phyloP scores from a whole-genome alignment of 2,329 filamentous ascomycete genomes.

The Mycogone perniciosa region DNA sequence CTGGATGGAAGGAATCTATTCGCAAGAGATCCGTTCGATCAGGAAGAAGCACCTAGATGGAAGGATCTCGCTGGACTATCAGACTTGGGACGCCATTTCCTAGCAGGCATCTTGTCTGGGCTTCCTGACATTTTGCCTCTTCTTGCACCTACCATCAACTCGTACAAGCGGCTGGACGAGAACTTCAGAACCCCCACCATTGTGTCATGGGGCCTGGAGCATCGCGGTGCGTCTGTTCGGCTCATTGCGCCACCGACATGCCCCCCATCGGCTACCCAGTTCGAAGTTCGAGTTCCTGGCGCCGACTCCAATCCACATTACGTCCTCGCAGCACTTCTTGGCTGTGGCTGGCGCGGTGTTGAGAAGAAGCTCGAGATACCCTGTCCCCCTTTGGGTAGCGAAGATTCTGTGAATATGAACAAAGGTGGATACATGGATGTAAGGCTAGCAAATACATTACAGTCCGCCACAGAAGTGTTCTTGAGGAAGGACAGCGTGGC shows the following conservation, averaged over 20 bases:
- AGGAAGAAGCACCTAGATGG: conserved; percentile 54
- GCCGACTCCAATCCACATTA: conserved; percentile 88
- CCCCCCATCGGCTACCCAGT: conserved; percentile 78
- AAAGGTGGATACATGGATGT: conserved; percentile 63
- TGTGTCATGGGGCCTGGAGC: conserved; percentile 93
- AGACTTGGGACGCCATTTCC: conserved; percentile 84
- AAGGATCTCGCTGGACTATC: conserved; percentile 74
- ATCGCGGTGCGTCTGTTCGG: conserved; percentile 84
- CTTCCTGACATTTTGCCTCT: conserved; percentile 94
- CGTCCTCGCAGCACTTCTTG: conserved; percentile 80
- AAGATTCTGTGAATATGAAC: conserved; percentile 63
- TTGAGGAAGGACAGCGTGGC: conserved; percentile 74
- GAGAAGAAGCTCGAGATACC: conserved; percentile 85
- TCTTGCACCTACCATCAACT: conserved; percentile 91
- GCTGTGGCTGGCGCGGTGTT: conserved; percentile 82
- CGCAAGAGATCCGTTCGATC: conserved; percentile 64
- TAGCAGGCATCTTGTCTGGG: conserved; percentile 82
- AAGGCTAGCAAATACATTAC: conserved; percentile 74
- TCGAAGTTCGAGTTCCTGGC: conserved; percentile 90
- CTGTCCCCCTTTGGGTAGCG: conserved; percentile 76
- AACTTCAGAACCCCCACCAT: conserved; percentile 99
- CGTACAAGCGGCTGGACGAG: conserved; percentile 95
- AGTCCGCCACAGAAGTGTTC: conserved; percentile 77
- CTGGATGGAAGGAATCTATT: conserved; percentile 79
- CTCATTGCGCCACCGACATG: conserved; percentile 83